These are phyloP conservation scores for Podospora comata DNA, from an alignment of 495 filamentous ascomycete species.

Conservation along the genomic window DNA sequence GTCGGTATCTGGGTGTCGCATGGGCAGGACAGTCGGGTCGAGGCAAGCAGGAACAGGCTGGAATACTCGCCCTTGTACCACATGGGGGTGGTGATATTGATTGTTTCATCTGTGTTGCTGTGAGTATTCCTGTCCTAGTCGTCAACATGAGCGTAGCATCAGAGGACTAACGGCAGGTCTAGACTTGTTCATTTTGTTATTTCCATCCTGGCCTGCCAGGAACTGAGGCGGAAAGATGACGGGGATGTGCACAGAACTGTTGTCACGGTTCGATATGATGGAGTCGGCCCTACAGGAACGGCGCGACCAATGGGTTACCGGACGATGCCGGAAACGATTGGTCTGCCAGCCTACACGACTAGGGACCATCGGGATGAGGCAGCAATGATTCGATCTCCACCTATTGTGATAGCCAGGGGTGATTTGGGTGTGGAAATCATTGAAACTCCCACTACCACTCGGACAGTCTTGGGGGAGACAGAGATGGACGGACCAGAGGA, in stretches of 20 bases:
- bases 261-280: slow-evolving; percentile 25
- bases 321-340: slow-evolving; percentile 11
- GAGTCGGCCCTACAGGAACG: slow-evolving; percentile 24
- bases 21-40: slow-evolving; percentile 13
- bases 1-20: slow-evolving; percentile 26
- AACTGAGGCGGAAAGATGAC: slow-evolving; percentile 22
- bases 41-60: background rate
- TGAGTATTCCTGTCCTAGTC: slow-evolving; percentile 7
- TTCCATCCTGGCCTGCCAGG: slow-evolving; percentile 23
- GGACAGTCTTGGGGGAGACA: background rate
- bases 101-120: slow-evolving; percentile 16
- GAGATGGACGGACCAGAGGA: background rate
- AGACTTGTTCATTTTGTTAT: slow-evolving; percentile 25
- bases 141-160: background rate
- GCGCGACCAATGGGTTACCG: slow-evolving; percentile 18
- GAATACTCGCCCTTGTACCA: slow-evolving; percentile 21
- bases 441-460: background rate
- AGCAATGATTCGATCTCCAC: background rate
- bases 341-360: slow-evolving; percentile 13
- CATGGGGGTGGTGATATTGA: slow-evolving; percentile 25
- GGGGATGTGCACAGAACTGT: slow-evolving; percentile 3
- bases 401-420: slow-evolving; percentile 10
- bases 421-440: slow-evolving; percentile 8
- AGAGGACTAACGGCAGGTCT: background rate
- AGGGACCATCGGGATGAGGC: background rate